Conservation (phyloP, 805 yeast genomes). For the Lipomyces chichibuensis region DNA sequence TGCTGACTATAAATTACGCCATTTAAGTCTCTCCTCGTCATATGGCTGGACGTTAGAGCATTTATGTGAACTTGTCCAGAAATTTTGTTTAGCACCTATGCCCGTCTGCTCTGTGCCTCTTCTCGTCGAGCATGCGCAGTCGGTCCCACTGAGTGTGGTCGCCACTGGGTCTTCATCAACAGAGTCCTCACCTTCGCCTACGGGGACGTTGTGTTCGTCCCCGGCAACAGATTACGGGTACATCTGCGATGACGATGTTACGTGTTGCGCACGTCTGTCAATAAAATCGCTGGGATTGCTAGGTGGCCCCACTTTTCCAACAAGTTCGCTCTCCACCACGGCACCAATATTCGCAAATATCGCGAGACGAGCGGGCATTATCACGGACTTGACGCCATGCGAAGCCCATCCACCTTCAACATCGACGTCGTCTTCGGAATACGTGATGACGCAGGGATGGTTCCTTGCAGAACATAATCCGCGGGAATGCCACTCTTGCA, state of each 20-base stretch:
- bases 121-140: constrained; percentile 7
- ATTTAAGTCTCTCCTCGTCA: constrained; percentile 23
- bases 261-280: constrained; percentile 21
- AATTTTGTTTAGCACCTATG: constrained; percentile 19
- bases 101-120: constrained; percentile 17
- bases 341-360: constrained; percentile 23
- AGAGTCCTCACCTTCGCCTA: constrained; percentile 7
- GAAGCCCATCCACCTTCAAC: constrained; percentile 14
- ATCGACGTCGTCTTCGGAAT: constrained; percentile 1
- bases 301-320: constrained; percentile 34
- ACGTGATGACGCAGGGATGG: constrained; percentile 22
- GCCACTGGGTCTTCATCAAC: background rate
- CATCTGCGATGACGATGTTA: constrained; percentile 8
- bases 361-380: constrained; percentile 27
- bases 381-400: constrained; percentile 30
- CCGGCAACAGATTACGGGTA: constrained; percentile 11
- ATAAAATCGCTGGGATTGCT: constrained; percentile 21
- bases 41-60: constrained; percentile 30
- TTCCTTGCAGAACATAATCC: constrained; percentile 22
- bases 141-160: background rate
- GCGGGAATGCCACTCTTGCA: constrained; percentile 19
- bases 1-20: constrained; percentile 23
- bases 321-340: constrained; percentile 18
- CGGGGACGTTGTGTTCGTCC: constrained; percentile 8
- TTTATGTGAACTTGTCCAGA: constrained; percentile 22